Evolutionary conservation across 805 yeast genomes (phyloP).

Genomic region (Saccharomyces kudriavzevii): DNA sequence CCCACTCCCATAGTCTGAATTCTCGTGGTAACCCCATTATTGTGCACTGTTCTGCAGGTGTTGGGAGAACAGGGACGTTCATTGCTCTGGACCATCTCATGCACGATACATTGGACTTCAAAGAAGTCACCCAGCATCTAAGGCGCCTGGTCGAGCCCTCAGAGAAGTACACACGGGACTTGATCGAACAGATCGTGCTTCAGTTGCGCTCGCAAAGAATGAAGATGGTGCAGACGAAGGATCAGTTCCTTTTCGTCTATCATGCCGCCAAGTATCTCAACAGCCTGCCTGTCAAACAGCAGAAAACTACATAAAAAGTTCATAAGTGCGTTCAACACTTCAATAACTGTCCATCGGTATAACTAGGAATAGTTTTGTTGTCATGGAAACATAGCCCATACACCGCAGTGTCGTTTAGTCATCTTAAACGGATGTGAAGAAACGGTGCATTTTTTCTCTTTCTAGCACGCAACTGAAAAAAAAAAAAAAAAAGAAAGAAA

Average conservation of each 20-base stretch:
- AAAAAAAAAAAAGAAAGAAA: slow-evolving; percentile 1
- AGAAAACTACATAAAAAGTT: not conserved
- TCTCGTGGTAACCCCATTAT: slow-evolving; percentile 42
- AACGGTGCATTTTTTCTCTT: not conserved
- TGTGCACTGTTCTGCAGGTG: slow-evolving; percentile 95
- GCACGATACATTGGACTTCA: slow-evolving; percentile 24
- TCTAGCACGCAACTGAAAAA: not conserved
- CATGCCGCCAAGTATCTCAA: slow-evolving; percentile 25
- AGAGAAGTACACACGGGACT: slow-evolving; percentile 21
- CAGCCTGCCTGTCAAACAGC: slow-evolving; percentile 4
- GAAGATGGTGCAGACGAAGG: slow-evolving; percentile 31
- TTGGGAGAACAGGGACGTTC: slow-evolving; percentile 92
- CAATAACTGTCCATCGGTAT: slow-evolving; percentile 22
- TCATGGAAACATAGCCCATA: not conserved
- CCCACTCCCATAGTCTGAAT: slow-evolving; percentile 26
- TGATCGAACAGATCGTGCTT: slow-evolving; percentile 28
- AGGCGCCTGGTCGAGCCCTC: not conserved
- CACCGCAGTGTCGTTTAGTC: not conserved
- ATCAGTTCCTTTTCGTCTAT: slow-evolving; percentile 29
- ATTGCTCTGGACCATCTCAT: slow-evolving; percentile 40
- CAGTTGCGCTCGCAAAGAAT: slow-evolving; percentile 30
- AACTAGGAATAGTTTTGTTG: not conserved
- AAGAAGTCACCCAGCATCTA: not conserved
- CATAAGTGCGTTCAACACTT: slow-evolving; percentile 9
- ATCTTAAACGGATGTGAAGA: not conserved